Evolutionary conservation across 163 green algal species (phyloP), one percentile per base, ranked within the genome.

Genomic region (Chlamydomonas reinhardtii): DNA sequence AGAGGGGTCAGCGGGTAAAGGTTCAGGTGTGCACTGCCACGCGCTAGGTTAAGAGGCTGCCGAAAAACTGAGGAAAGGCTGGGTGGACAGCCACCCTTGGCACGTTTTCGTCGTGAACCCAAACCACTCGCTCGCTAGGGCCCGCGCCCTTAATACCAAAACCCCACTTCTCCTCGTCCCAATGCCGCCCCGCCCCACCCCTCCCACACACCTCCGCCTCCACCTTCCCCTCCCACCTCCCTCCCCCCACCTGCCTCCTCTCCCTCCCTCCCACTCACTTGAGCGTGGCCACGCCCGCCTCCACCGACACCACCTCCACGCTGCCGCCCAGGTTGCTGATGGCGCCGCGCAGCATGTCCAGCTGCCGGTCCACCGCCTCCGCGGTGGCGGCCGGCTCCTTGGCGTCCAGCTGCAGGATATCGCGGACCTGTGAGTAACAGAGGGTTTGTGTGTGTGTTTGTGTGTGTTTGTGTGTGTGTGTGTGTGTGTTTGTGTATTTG

Each of bases 271-370:
- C 66, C 35, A 34, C 78, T 59, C 93, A 99, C 15, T 89, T 85
- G 56, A 99, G 76, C 22, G 83, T 90, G 85, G 91, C 96, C 25
- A 93, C 88, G n/a, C 92, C 95, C 39, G 87, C 75, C 54, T 94
- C 76, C 24, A 98, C 91, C 6, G 64, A 54, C 6, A 93, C 32
- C 70, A 98, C 95, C 83, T 96, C 87, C 74, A 98, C 96, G 19
- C 39, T 92, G 48, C 94, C 97, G 15, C 95, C 95, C 16, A 89
- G 71, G 56, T 83, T 97, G 27, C 66, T 70, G 73, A 99, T 96
- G 25, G 96, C 97, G 14, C 92, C 91, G 37, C 97, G 83, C 82
- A 99, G 89, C 89, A 96, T 94, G 89, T 98, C 94, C 27, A 99
- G 92, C 86, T 97, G 94, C 43, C 77, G 73, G 87, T 99, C 91